Evolutionary conservation across 2,329 filamentous ascomycete species (phyloP).

Genomic region (Hypoxylon sp.): DNA sequence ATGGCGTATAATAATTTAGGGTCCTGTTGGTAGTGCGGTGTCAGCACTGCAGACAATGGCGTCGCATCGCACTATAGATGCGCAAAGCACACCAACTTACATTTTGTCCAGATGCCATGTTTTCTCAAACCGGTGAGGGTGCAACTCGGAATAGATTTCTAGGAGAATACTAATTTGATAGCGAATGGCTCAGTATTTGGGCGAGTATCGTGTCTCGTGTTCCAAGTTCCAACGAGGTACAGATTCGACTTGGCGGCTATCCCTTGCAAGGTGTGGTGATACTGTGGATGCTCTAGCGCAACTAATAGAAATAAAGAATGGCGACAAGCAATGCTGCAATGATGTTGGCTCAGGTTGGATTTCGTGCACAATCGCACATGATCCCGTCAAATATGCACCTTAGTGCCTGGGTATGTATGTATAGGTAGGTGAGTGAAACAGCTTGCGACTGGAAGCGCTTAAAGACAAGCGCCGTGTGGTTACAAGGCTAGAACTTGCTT

Average conservation of each 20-base stretch:
- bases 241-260: slow-evolving; percentile 21
- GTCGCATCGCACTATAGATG: slow-evolving; percentile 23
- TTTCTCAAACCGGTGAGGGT: slow-evolving; percentile 26
- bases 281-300: slow-evolving; percentile 16
- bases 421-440: slow-evolving; percentile 27
- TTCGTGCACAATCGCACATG: slow-evolving; percentile 33
- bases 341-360: slow-evolving; percentile 23
- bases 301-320: slow-evolving; percentile 36
- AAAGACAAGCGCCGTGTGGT: slow-evolving; percentile 45
- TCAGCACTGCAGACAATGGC: slow-evolving; percentile 23
- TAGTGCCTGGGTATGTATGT: slow-evolving; percentile 2
- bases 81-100: slow-evolving; percentile 51
- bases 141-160: slow-evolving; percentile 18
- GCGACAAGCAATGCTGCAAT: slow-evolving; percentile 8
- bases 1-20: slow-evolving; percentile 79
- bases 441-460: slow-evolving; percentile 41
- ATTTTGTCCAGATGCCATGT: slow-evolving; percentile 64
- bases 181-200: slow-evolving; percentile 16
- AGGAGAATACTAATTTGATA: slow-evolving; percentile 8
- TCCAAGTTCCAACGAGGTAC: slow-evolving; percentile 22
- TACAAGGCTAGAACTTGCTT: slow-evolving; percentile 42
- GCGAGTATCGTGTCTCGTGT: slow-evolving; percentile 23
- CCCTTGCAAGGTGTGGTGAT: slow-evolving; percentile 11
- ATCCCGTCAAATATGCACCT: slow-evolving; percentile 18
- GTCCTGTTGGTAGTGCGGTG: slow-evolving; percentile 60